Evolutionary conservation across 345 rosid species (phyloP).

Genomic region (Bruguiera parviflora): DNA sequence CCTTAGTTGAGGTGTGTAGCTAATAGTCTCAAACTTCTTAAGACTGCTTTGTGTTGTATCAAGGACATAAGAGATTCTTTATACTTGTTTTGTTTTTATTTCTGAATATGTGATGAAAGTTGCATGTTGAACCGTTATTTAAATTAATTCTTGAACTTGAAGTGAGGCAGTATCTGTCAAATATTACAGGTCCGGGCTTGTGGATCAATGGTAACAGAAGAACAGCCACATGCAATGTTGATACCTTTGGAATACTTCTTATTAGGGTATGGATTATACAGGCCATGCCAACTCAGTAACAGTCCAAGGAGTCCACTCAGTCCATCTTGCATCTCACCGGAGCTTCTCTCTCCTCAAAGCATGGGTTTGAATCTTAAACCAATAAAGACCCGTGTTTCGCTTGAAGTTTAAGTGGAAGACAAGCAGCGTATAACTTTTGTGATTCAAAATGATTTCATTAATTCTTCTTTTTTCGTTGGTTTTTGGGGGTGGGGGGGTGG

Average conservation of each 20-base stretch:
- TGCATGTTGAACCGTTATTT: too few species aligned
- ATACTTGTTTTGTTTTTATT: too few species aligned
- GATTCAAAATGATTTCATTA: neutral
- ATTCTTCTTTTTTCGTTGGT: neutral
- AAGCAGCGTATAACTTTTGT: neutral
- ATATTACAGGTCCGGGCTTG: slow-evolving; percentile 75
- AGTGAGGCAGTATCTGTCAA: too few species aligned
- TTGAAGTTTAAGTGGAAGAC: slow-evolving; percentile 15
- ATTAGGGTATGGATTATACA: slow-evolving; percentile 74
- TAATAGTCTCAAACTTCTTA: neutral
- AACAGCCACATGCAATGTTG: slow-evolving; percentile 95
- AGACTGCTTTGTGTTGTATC: neutral
- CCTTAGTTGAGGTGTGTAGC: slow-evolving; percentile 77
- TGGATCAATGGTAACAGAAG: slow-evolving; percentile 95
- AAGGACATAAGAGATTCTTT: neutral
- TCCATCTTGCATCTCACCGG: slow-evolving; percentile 72
- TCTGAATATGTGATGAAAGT: too few species aligned
- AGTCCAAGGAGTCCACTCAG: slow-evolving; percentile 96
- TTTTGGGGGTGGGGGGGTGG: neutral
- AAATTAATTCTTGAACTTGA: too few species aligned
- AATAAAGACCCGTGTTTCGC: slow-evolving; percentile 56
- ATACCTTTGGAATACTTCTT: slow-evolving; percentile 90
- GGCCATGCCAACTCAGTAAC: slow-evolving; percentile 55
- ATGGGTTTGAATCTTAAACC: slow-evolving; percentile 98
- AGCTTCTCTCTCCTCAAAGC: slow-evolving; percentile 96